phyloP scores from a whole-genome alignment of 257 asterid genomes.

The Solanum neorickii region DNA sequence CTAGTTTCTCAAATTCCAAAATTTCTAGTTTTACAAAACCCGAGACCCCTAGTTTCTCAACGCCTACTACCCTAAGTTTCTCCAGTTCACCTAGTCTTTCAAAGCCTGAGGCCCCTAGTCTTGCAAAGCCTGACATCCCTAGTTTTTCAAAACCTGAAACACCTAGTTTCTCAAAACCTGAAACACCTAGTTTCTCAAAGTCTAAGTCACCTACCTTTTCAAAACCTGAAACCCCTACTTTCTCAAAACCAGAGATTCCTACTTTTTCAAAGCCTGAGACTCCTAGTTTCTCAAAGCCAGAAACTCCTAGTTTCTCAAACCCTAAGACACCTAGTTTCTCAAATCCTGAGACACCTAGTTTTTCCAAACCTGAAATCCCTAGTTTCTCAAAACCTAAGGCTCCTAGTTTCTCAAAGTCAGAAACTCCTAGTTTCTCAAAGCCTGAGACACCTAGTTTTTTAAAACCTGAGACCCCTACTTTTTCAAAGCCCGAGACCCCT shows the following conservation, averaged over 20 bases:
- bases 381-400: background rate
- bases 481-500: background rate
- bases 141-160: background rate
- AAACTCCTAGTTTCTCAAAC: background rate
- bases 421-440: background rate
- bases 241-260: rapidly evolving
- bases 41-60: background rate
- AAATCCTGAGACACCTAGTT: background rate
- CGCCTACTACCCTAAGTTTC: background rate
- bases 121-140: background rate
- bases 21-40: no score
- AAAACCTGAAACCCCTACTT: rapidly evolving
- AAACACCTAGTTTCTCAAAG: no score
- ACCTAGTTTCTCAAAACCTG: background rate
- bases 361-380: background rate
- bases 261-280: background rate
- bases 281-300: background rate
- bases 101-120: background rate
- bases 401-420: background rate
- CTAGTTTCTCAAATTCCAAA: no score
- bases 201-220: background rate
- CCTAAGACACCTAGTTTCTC: background rate
- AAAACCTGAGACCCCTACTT: background rate
- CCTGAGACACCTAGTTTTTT: background rate
- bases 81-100: background rate